Evolutionary conservation across 2,329 filamentous ascomycete genomes (phyloP), one percentile per base, ranked within the genome.

Genomic region (Teratosphaeria epicoccoides): DNA sequence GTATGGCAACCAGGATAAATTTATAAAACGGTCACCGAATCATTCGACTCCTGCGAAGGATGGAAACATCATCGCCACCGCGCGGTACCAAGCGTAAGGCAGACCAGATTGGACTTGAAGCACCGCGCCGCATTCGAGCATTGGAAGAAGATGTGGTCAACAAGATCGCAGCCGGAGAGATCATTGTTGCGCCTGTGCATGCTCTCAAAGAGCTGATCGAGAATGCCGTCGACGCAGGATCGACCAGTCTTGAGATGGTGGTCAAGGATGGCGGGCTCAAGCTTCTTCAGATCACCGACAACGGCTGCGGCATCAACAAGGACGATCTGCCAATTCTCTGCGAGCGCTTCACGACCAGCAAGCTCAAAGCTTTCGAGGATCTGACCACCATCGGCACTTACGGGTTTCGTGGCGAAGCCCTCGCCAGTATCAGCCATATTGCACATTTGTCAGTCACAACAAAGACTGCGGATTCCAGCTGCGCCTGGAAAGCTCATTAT

Each of bases 361-460:
- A 98, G 67, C 77, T 98, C 53, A 89, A 93, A 61, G 81, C 82
- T 4, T 98, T 98, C 60, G 91, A 97, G 67, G 93, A 98, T 67
- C 75, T 98, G 46, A 52, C 82, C 82, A 40, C 87, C 84, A 97
- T 98, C 58, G 84, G 83, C 48, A 97, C 93, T 1, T 98, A 98
- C 68, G 93, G 93, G n/a, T 98, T 98, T 65, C 85, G 93, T 49
- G 93, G 93, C 51, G 93, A 98, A 70, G 93, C 93, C 3, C 73
- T 98, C 50, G 93, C 93, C 12, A 97, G 93, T 70, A 98, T 98
- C 68, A 97, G 91, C 65, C 93, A 98, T 67, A 96, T 98, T 61
- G 91, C 94, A 28, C 94, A 98, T 72, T 77, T 98, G 22, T 88
- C 85, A 3, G 88, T 98, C 43, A 97, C 91, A 1, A 98, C 94